Evolutionary conservation across 306 rosid genomes (phyloP).

Genomic region (Sechiopsis laciniata): DNA sequence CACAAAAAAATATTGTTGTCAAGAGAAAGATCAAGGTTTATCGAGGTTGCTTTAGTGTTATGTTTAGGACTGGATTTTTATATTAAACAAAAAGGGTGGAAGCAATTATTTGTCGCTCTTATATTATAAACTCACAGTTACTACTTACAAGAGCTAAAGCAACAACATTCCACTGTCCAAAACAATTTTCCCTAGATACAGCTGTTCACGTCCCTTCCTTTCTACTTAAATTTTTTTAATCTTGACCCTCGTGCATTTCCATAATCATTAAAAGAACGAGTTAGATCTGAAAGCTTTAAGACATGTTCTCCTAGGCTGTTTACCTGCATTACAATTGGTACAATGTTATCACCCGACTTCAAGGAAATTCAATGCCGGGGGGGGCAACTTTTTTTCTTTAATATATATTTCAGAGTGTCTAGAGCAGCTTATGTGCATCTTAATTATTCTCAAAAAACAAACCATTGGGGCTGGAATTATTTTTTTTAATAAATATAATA

Average conservation of each 20-base stretch:
- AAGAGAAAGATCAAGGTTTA: too few relatives aligned
- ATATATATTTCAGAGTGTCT: too few relatives aligned
- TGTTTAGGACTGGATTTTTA: too few relatives aligned
- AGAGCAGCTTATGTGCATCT: too few relatives aligned
- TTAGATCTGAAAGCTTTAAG: background rate
- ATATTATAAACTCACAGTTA: background rate
- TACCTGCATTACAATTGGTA: background rate
- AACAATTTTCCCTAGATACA: background rate
- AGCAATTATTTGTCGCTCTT: background rate
- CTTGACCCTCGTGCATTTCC: background rate
- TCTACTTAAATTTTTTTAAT: background rate
- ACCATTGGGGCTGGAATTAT: too few relatives aligned
- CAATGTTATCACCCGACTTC: constrained; percentile 9
- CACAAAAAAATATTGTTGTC: too few relatives aligned
- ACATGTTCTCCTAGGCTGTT: background rate
- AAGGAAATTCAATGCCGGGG: too few relatives aligned
- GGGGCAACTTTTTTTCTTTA: too few relatives aligned
- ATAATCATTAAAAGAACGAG: background rate
- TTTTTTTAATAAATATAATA: too few relatives aligned
- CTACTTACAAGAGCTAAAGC: background rate
- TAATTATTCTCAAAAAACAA: too few relatives aligned
- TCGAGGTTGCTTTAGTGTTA: too few relatives aligned
- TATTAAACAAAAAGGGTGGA: background rate
- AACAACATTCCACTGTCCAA: background rate
- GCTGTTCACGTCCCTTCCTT: background rate